A percentile compares a stretch with the other conserved stretches of the same genome.
These are phyloP conservation scores for Trifolium subterraneum DNA, from an alignment of 306 rosid species.

Conservation along the genomic window DNA sequence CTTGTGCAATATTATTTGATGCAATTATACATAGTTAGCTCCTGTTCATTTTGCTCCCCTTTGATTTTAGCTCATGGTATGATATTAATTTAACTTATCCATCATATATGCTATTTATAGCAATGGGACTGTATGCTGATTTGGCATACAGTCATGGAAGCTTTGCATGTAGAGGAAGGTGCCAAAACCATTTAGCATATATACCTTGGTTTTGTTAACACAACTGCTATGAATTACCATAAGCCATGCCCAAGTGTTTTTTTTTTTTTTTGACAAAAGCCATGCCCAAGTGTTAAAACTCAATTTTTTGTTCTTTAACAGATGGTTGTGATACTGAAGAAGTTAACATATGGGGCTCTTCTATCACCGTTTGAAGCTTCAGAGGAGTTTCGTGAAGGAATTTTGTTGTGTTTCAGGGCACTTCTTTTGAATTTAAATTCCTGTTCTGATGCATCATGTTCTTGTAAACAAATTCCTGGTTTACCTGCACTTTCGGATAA, in stretches of 20 bases:
- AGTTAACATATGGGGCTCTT: constrained; percentile 88
- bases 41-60: constrained; percentile 25
- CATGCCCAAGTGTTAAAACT: constrained; percentile 12
- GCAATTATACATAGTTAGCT: constrained; percentile 7
- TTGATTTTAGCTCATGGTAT: constrained; percentile 32
- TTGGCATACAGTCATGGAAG: constrained; percentile 15
- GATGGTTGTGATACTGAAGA: constrained; percentile 93
- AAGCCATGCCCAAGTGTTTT: too few relatives aligned
- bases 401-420: constrained; percentile 75
- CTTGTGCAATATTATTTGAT: neutral
- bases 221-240: constrained; percentile 2
- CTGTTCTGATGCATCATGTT: constrained; percentile 66
- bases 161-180: constrained; percentile 18
- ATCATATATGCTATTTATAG: neutral
- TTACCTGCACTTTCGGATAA: constrained; percentile 63
- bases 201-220: neutral
- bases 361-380: constrained; percentile 90
- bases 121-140: constrained; percentile 17
- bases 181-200: neutral
- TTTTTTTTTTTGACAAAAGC: too few relatives aligned
- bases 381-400: constrained; percentile 97
- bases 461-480: constrained; percentile 63
- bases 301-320: constrained; percentile 51
- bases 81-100: constrained; percentile 14
- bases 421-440: constrained; percentile 66